Conservation (phyloP, 345 rosid genomes). For the Noccaea caerulescens region DNA sequence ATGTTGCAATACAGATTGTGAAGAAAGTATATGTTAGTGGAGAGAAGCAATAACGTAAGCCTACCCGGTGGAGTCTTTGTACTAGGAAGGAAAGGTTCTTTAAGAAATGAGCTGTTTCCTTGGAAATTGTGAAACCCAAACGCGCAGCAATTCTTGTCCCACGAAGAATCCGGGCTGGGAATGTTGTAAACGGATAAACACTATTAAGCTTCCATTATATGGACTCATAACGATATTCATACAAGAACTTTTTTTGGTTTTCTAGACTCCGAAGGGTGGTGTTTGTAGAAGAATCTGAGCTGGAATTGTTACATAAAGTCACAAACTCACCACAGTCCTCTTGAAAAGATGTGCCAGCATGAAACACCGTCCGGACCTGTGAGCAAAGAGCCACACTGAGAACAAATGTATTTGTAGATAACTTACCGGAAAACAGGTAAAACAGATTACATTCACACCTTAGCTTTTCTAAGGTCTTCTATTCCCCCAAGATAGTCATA, state of each 20-base stretch:
- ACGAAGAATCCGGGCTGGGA: slow-evolving; percentile 76
- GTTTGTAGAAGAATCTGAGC: slow-evolving; percentile 3
- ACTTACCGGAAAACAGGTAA: not conserved
- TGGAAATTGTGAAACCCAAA: slow-evolving; percentile 75
- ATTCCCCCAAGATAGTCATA: slow-evolving; percentile 86
- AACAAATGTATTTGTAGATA: slow-evolving; percentile 16
- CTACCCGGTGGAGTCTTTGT: slow-evolving; percentile 70
- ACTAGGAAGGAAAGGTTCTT: slow-evolving; percentile 57
- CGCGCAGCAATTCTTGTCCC: slow-evolving; percentile 71
- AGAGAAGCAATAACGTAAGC: slow-evolving; percentile 15
- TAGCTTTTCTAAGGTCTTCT: slow-evolving; percentile 77
- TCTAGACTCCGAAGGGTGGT: not conserved
- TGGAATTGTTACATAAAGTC: slow-evolving; percentile 6
- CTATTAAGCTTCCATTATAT: not conserved
- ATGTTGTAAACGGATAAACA: not conserved
- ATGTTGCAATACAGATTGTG: too few relatives aligned
- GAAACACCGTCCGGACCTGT: slow-evolving; percentile 58
- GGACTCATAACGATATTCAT: not conserved
- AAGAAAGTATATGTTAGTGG: not conserved
- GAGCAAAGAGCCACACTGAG: slow-evolving; percentile 30
- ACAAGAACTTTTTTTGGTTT: not conserved
- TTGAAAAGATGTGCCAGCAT: slow-evolving; percentile 61
- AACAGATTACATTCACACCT: slow-evolving; percentile 65
- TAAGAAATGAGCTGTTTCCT: slow-evolving; percentile 75
- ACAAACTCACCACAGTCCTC: slow-evolving; percentile 65